Evolutionary conservation across 1,139 yeast genomes (phyloP).

Genomic region (Blastobotrys elegans): DNA sequence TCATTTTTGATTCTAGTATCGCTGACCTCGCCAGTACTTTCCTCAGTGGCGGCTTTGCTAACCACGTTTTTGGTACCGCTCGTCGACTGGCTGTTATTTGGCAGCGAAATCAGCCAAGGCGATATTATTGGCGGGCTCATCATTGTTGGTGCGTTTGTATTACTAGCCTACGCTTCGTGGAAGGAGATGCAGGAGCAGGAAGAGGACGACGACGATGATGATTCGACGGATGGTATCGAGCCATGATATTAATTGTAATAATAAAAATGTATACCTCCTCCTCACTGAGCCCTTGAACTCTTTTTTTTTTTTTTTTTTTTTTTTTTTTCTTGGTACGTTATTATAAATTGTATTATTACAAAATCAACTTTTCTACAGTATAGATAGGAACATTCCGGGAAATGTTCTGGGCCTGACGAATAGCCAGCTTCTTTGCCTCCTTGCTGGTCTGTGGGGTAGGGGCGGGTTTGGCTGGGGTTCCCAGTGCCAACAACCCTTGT

Average conservation of each 20-base stretch:
- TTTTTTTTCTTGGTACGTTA: neutral
- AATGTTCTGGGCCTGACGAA: slow-evolving; percentile 31
- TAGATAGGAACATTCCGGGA: slow-evolving; percentile 25
- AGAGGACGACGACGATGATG: slow-evolving; percentile 24
- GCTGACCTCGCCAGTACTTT: slow-evolving; percentile 77
- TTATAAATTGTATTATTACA: slow-evolving; percentile 14
- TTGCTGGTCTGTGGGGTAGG: neutral
- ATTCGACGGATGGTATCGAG: slow-evolving; percentile 35
- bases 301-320: neutral
- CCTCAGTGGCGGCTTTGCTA: slow-evolving; percentile 74
- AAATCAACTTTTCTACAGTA: slow-evolving; percentile 27
- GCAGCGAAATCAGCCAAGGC: slow-evolving; percentile 39
- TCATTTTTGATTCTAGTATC: slow-evolving; percentile 76
- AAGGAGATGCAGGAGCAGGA: slow-evolving; percentile 65
- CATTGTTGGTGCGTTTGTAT: slow-evolving; percentile 57
- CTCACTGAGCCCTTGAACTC: neutral
- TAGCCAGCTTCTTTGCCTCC: slow-evolving; percentile 29
- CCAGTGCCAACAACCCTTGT: slow-evolving; percentile 13
- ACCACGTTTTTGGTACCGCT: slow-evolving; percentile 78
- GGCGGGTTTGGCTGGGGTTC: slow-evolving; percentile 8
- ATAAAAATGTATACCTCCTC: neutral
- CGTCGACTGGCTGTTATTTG: slow-evolving; percentile 71
- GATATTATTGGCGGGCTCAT: slow-evolving; percentile 38
- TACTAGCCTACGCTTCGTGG: slow-evolving; percentile 69
- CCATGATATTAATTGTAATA: neutral